Evolutionary conservation across 352 stramenopile species (phyloP).

Genomic region (Phytophthora crassamura): DNA sequence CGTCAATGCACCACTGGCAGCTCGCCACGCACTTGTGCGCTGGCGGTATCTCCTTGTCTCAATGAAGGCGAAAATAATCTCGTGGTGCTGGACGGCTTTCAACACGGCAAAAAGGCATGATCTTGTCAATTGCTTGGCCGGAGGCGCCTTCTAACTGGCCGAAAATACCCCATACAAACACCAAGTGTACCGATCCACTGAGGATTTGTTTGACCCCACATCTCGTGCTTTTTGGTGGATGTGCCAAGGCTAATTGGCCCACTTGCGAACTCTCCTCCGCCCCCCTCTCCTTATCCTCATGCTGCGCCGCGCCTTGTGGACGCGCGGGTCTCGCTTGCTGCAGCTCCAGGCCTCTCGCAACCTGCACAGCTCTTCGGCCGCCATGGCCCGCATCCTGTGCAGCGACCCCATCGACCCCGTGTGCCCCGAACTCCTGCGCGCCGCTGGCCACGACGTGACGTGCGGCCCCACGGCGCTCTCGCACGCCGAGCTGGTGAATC

Average conservation of each 20-base stretch:
- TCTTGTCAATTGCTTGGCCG: constrained; percentile 12
- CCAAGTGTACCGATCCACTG: constrained; percentile 6
- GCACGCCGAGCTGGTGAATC: constrained; percentile 68
- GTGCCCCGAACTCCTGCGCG: constrained; percentile 81
- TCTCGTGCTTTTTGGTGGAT: constrained; percentile 8
- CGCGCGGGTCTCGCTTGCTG: constrained; percentile 44
- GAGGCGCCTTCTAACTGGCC: constrained; percentile 3
- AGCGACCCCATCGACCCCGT: constrained; percentile 87
- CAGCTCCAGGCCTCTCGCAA: constrained; percentile 28
- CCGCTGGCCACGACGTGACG: constrained; percentile 87
- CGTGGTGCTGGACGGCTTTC: constrained; percentile 6
- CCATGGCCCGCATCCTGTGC: constrained; percentile 88
- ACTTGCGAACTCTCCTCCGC: constrained; percentile 19
- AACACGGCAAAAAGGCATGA: constrained; percentile 14
- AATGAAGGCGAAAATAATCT: constrained; percentile 19
- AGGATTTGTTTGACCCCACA: constrained; percentile 6
- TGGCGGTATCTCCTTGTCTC: constrained; percentile 12
- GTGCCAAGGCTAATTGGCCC: background rate
- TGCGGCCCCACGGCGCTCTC: constrained; percentile 48
- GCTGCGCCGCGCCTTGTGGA: constrained; percentile 58
- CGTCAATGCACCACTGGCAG: background rate
- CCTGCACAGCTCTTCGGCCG: constrained; percentile 48
- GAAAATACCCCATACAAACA: constrained; percentile 14
- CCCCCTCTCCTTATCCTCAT: constrained; percentile 32
- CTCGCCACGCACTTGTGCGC: constrained; percentile 9